These are phyloP conservation scores for Alternaria gaisen DNA, from an alignment of 2,329 filamentous ascomycete species.

Conservation along the genomic window DNA sequence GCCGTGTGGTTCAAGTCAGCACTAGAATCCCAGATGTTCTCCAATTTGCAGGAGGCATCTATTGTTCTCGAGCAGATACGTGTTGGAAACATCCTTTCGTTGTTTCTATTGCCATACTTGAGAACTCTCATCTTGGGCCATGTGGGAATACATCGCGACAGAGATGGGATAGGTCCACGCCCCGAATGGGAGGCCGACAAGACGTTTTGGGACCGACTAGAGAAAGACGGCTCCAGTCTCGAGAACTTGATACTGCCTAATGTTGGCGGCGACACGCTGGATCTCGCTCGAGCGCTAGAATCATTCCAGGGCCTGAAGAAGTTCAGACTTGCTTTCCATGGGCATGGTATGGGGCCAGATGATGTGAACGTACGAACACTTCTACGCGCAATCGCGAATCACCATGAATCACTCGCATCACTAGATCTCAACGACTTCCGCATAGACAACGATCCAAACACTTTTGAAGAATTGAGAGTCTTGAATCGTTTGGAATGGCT, in stretches of 20 bases:
- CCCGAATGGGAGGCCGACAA: neutral
- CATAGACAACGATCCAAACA: neutral
- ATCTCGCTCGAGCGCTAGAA: neutral
- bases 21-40: neutral
- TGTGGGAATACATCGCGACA: neutral
- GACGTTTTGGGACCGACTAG: neutral
- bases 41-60: constrained; percentile 1
- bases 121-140: constrained; percentile 4
- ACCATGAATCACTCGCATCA: constrained; percentile 5
- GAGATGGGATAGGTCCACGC: neutral
- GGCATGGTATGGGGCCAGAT: neutral
- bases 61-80: neutral
- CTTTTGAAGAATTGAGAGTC: neutral
- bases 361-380: neutral
- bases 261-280: neutral
- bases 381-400: neutral
- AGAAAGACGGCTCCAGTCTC: constrained; percentile 6
- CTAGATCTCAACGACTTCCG: neutral
- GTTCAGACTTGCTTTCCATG: constrained; percentile 1
- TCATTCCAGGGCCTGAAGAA: constrained; percentile 4
- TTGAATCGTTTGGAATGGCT: neutral
- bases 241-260: constrained; percentile 3
- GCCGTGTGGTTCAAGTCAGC: constrained; percentile 8
- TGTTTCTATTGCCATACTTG: constrained; percentile 9
- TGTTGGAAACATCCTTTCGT: constrained; percentile 7